Percentiles rank a stretch among this genome's conserved stretches.
These are phyloP conservation scores for Neurospora terricola DNA, from an alignment of 495 filamentous ascomycete genomes.

Conservation along the genomic window DNA sequence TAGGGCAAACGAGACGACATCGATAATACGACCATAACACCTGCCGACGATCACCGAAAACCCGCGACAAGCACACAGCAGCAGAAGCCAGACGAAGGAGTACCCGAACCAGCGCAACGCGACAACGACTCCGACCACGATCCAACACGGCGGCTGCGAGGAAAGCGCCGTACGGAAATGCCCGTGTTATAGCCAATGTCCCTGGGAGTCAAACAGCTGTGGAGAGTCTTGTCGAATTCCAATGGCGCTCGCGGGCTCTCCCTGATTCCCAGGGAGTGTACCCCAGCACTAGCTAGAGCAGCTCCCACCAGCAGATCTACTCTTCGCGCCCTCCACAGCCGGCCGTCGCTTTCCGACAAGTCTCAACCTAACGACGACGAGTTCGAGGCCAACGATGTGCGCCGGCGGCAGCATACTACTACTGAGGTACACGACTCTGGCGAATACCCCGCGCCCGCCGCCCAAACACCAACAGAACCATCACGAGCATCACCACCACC, in stretches of 20 bases:
- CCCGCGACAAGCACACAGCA: background rate
- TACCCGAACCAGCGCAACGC: background rate
- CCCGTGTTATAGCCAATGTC: constrained; percentile 31
- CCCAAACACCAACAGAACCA: background rate
- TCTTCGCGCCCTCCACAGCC: background rate
- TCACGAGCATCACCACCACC: background rate
- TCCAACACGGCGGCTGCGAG: background rate
- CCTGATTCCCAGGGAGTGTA: constrained; percentile 23
- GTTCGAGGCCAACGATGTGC: background rate
- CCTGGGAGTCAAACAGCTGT: constrained; percentile 28
- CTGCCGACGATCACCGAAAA: background rate
- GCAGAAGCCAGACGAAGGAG: background rate
- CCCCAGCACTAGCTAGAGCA: background rate
- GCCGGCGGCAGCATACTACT: background rate
- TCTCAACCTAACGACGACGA: background rate
- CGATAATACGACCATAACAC: background rate
- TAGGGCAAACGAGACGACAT: background rate
- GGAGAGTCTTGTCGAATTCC: constrained; percentile 21
- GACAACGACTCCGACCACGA: background rate
- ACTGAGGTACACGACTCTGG: background rate
- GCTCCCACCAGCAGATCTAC: background rate
- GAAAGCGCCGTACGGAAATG: constrained; percentile 13
- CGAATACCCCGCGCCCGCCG: background rate
- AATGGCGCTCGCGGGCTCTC: constrained; percentile 18
- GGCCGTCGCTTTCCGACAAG: background rate